Evolutionary conservation across 1,284 basidiomycete genomes (phyloP), one percentile per base, ranked within the genome.

Genomic region (Ganoderma lingzhi): DNA sequence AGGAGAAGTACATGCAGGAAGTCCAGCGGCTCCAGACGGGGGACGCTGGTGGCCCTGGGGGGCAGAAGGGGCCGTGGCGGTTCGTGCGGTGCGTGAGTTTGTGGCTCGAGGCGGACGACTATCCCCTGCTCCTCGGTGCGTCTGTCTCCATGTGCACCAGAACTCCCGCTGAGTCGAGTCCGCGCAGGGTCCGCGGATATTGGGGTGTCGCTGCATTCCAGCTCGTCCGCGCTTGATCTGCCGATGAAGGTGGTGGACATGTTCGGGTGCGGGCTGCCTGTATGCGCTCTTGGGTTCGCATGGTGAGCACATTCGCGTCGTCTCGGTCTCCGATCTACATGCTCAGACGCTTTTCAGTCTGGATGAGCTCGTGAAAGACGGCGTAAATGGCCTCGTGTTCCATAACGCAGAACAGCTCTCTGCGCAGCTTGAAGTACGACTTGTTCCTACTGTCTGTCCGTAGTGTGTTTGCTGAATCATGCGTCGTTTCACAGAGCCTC

Each of bases 221-320:
- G 94, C 78, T 96, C 95, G 0, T 97, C 95, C 0, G 94, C 90
- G 0, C 82, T 97, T 59, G 98, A 99, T 80, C 84, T 99, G 64
- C 98, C 98, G 1, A 99, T 99, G 98, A 99, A 99, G 81, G 92
- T 99, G 10, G 97, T 99, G 2, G 98, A 99, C 80, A 99, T 99
- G 98, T 98, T 99, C 81, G 98, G 98, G 0, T 99, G 96, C 74
- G 93, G 91, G 2, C 83, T 98, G 64, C 97, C 97, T 0, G 98
- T 99, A 4, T 94, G 97, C 72, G 97, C 98, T 0, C 85, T 96
- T 9, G 86, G 92, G 56, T 99, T 98, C 78, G 83, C 86, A 48
- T 98, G 94, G 95, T 96, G 73, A 42, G 89, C 74, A 39, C n/a
- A 59, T 53, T 60, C 63, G 3, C 3, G 0, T 44, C 15, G 12